Base-by-base conservation (phyloP, 495 filamentous ascomycete genomes). In the Penicillium cataractarum region DNA sequence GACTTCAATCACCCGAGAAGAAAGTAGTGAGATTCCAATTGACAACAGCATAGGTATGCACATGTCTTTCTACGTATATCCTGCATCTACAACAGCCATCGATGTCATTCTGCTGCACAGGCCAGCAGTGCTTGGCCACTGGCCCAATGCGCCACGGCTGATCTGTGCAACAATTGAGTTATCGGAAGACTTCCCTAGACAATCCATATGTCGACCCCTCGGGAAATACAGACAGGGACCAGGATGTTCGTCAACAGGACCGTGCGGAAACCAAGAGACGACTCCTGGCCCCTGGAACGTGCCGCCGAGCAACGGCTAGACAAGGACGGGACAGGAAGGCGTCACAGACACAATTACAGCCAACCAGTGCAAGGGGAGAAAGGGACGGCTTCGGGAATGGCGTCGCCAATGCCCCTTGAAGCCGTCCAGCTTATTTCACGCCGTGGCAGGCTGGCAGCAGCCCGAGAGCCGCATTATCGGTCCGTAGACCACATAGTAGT, bases 101-200 rank as follows among this genome's bases (percentile, higher is more conserved):
- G 58, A 65, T 61, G 63, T 61, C 58, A 61, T 29, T 53, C 6
- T 58, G 33, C 22, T 54, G 33, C 48, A 59, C 44, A 33, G 13
- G 27, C 26, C 31, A 49, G 40, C 13, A 1, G 24, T 17, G 31
- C 42, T 35, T 57, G 26, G 29, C 24, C 44, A n/a, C 10, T 26
- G 24, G 46, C 46, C 24, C 24, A n/a, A 50, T 15, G 13, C 46
- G 46, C 46, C 46, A 6, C 35, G 6, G 46, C 46, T 29, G 46
- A 49, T 27, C 46, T 27, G 10, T 26, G 46, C 46, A 4, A 27
- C 46, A 27, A 49, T 49, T 27, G 46, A 50, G 46, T 50, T 50
- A 50, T 50, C 46, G 46, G 46, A 6, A 50, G 46, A 50, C 46
- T 29, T 50, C 26, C 46, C 46, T 26, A 6, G 15, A 50, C n/a